Conservation (phyloP, 2,329 filamentous ascomycete genomes). For the Raffaelea arxii region DNA sequence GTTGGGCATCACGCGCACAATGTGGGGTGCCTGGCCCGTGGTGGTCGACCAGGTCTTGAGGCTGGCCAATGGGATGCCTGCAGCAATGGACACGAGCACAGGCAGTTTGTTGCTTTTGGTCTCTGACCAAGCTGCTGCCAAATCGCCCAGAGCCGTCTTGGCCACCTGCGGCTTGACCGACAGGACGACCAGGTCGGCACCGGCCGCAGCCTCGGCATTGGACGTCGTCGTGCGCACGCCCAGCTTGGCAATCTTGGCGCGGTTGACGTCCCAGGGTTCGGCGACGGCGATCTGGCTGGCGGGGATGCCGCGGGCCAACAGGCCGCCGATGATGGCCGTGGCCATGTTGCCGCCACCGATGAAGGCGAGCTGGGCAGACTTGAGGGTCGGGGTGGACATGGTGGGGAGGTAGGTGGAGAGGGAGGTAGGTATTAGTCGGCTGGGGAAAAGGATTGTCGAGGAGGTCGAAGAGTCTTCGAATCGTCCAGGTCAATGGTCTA, state of each 20-base stretch:
- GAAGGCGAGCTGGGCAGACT: conserved; percentile 25
- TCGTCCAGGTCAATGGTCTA: too few species aligned
- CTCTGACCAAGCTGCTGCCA: conserved; percentile 29
- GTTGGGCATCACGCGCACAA: conserved; percentile 44
- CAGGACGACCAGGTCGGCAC: conserved; percentile 36
- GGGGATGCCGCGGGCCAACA: conserved; percentile 31
- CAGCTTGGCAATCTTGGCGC: conserved; percentile 34
- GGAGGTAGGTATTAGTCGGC: too few species aligned
- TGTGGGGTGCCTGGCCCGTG: conserved; percentile 27
- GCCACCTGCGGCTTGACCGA: conserved; percentile 43
- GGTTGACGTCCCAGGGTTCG: conserved; percentile 44
- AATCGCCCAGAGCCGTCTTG: conserved; percentile 34
- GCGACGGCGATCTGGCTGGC: conserved; percentile 36
- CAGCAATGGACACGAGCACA: conserved; percentile 38
- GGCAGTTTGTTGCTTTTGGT: conserved; percentile 24
- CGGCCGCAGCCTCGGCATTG: conserved; percentile 32
- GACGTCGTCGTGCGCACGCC: conserved; percentile 36
- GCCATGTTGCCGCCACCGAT: conserved; percentile 43
- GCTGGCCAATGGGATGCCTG: conserved; percentile 36
- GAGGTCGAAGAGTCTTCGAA: too few species aligned
- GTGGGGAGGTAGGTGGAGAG: background rate
- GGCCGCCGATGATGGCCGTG: conserved; percentile 39
- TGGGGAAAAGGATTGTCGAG: too few species aligned
- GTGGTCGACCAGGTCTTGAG: conserved; percentile 32
- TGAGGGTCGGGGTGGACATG: conserved; percentile 15